Conservation (phyloP, 768 basidiomycete species). For the Rhizopogon vulgaris region DNA sequence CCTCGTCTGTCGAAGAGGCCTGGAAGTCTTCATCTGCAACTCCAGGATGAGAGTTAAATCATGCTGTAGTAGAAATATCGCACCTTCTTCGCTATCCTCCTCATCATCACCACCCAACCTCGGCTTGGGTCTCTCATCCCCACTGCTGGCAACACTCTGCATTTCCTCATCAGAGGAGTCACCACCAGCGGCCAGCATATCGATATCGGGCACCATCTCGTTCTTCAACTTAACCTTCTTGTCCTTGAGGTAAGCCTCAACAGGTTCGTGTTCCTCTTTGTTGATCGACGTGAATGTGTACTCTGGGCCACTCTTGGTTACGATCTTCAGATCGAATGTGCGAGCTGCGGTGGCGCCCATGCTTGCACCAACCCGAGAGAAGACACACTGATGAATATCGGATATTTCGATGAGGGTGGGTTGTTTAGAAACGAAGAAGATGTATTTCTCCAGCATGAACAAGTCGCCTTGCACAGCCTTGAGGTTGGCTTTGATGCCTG, state of each 20-base stretch:
- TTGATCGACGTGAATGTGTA: conserved; percentile 89
- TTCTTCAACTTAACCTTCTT: conserved; percentile 95
- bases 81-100: conserved; percentile 73
- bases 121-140: conserved; percentile 50
- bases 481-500: conserved; percentile 95
- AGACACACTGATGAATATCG: conserved; percentile 85
- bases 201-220: conserved; percentile 88
- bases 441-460: conserved; percentile 95
- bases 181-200: conserved; percentile 59
- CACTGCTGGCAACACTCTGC: conserved; percentile 74
- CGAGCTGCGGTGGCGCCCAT: conserved; percentile 79
- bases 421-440: conserved; percentile 97
- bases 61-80: conserved; percentile 10
- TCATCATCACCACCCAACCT: conserved; percentile 53
- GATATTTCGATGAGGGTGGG: conserved; percentile 86
- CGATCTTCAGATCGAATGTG: conserved; percentile 91
- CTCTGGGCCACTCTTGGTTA: conserved; percentile 78
- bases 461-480: conserved; percentile 96
- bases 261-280: conserved; percentile 89
- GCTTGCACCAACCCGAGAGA: conserved; percentile 88
- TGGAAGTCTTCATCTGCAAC: conserved; percentile 82
- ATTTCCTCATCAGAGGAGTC: conserved; percentile 77
- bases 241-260: conserved; percentile 78
- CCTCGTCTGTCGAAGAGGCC: conserved; percentile 76
- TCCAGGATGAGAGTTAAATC: conserved; percentile 1